Evolutionary conservation across 2,329 filamentous ascomycete species (phyloP), one percentile per base, ranked within the genome.

Genomic region (Xylariales sp.): DNA sequence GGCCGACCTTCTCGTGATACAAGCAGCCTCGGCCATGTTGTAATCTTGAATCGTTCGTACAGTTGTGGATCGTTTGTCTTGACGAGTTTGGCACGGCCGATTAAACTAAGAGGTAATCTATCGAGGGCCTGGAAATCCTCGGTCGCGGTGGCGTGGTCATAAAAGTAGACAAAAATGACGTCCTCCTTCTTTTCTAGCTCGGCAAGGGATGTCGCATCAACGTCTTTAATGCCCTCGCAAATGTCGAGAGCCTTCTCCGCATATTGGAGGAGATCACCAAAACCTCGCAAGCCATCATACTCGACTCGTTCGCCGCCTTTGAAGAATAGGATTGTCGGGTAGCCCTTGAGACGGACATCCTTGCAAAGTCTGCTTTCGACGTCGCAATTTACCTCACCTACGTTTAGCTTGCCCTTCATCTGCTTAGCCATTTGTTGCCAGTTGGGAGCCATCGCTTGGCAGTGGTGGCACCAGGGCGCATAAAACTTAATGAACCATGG

Each of bases 401-500:
- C 86, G 77, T 98, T 97, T 67, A 99, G 88, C 71, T 89, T 90
- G 50, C 91, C 92, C 80, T 94, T 89, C 93, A 97, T 96, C 76
- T 95, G 93, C 78, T 94, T 94, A 52, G 92, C 92, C 81, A 99
- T 89, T 75, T 95, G 92, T 69, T 89, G 84, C 96, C 96, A 99
- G 71, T 90, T 94, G 2, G 96, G 92, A 43, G 92, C 93, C 86
- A 99, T 89, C 45, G 93, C 93, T 81, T 97, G 93, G 80, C 97
- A 99, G 81, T 99, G 96, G 73, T 90, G 89, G 80, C 96, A 99
- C 96, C 95, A 98, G 5, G 96, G 97, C 18, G 93, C 94, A 79
- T 97, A 98, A 79, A 99, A 98, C 81, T 99, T 99, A 85, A 99
- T 90, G 77, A 99, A 97, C 96, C 96, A 99, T 5, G 94, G 91